These are phyloP conservation scores for Pharus latifolius DNA, from an alignment of 176 grass and related monocot species.

Conservation along the genomic window DNA sequence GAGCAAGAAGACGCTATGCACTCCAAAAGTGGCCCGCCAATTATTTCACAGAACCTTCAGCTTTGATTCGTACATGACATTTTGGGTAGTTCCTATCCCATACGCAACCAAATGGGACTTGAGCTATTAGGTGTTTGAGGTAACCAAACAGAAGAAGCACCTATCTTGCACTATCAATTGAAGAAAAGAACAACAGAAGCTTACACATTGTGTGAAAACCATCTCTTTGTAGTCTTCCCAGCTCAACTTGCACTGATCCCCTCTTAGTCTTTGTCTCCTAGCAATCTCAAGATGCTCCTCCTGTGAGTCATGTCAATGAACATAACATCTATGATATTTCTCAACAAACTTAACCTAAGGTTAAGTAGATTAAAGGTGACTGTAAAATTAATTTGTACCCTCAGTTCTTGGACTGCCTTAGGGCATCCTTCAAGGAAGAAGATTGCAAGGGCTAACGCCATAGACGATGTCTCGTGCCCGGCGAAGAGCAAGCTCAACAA, in stretches of 20 bases:
- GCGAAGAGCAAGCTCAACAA: conserved; percentile 88
- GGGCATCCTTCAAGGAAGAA: conserved; percentile 89
- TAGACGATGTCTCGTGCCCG: conserved; percentile 91
- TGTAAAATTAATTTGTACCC: conserved; percentile 25
- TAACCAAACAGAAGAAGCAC: conserved; percentile 5
- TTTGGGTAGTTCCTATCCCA: conserved; percentile 19
- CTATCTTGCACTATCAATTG: conserved; percentile 22
- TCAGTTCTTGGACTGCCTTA: conserved; percentile 48
- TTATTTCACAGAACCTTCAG: neutral
- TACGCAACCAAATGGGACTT: conserved; percentile 18
- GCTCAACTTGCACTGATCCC: conserved; percentile 41
- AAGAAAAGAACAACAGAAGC: conserved; percentile 29
- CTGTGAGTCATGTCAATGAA: conserved; percentile 27
- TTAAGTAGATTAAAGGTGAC: neutral
- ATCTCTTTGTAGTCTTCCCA: conserved; percentile 99
- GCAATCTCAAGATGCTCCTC: conserved; percentile 70
- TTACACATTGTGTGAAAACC: conserved; percentile 98
- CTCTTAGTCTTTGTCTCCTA: conserved; percentile 43
- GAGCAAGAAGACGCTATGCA: conserved; percentile 13
- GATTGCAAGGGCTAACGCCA: conserved; percentile 71
- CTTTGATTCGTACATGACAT: conserved; percentile 15
- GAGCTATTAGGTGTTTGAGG: neutral
- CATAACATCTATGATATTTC: neutral
- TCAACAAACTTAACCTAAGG: neutral
- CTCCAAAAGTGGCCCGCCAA: conserved; percentile 27